These are phyloP conservation scores for Carpinus fangiana DNA, from an alignment of 306 rosid genomes.

Conservation along the genomic window DNA sequence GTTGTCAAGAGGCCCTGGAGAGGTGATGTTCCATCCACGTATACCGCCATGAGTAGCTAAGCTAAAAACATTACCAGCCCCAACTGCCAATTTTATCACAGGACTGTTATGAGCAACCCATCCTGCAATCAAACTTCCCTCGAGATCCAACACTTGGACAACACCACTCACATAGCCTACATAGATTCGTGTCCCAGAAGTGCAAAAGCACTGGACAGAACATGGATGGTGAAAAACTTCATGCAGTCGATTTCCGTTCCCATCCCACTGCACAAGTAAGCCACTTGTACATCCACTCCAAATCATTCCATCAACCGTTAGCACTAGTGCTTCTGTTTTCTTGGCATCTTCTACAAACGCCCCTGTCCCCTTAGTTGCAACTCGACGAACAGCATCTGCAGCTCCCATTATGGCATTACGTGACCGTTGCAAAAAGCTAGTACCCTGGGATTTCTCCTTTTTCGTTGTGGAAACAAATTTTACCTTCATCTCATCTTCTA, in stretches of 20 bases:
- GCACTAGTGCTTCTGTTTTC: slow-evolving; percentile 76
- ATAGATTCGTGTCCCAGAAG: slow-evolving; percentile 67
- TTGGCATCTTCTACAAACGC: slow-evolving; percentile 84
- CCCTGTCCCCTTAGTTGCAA: slow-evolving; percentile 92
- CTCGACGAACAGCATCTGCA: slow-evolving; percentile 96
- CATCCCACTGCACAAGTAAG: slow-evolving; percentile 90
- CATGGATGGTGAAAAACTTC: slow-evolving; percentile 75
- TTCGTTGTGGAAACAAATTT: slow-evolving; percentile 74
- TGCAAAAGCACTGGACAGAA: slow-evolving; percentile 83
- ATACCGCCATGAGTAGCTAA: slow-evolving; percentile 96
- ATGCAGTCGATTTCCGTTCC: slow-evolving; percentile 75
- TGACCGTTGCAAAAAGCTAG: slow-evolving; percentile 78
- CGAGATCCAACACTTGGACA: slow-evolving; percentile 80
- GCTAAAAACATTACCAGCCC: slow-evolving; percentile 67
- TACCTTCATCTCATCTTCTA: slow-evolving; percentile 82
- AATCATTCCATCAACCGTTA: slow-evolving; percentile 79
- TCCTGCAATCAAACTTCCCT: slow-evolving; percentile 77
- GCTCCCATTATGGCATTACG: slow-evolving; percentile 96
- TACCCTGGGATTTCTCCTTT: slow-evolving; percentile 85
- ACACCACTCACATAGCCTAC: slow-evolving; percentile 90
- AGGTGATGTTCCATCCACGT: slow-evolving; percentile 88
- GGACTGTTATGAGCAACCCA: slow-evolving; percentile 97
- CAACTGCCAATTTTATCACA: slow-evolving; percentile 76
- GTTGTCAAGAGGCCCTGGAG: slow-evolving; percentile 81
- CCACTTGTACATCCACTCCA: slow-evolving; percentile 99